Percentiles rank a stretch among this genome's conserved stretches.
phyloP scores from a whole-genome alignment of 2,329 filamentous ascomycete genomes.

The Diaporthe citrichinensis region DNA sequence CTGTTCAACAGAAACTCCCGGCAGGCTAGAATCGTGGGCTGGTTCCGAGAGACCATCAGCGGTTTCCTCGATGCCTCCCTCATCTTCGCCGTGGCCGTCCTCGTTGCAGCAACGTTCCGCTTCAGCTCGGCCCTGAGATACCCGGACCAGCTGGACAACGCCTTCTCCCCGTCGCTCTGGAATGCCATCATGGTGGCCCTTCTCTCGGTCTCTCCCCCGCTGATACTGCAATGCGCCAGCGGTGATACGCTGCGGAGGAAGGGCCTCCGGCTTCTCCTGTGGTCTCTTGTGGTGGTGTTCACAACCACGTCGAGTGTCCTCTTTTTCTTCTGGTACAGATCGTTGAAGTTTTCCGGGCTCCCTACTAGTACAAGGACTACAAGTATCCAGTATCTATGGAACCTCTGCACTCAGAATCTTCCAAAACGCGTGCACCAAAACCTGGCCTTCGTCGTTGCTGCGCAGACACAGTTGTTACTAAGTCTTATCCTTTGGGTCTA shows the following conservation, averaged over 20 bases:
- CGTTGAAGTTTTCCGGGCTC: background rate
- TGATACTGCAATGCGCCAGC: conserved; percentile 1
- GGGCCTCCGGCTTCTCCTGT: conserved; percentile 6
- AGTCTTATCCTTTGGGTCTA: background rate
- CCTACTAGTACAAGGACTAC: background rate
- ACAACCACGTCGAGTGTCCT: background rate
- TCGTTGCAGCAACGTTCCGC: conserved; percentile 1
- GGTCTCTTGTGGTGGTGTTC: background rate
- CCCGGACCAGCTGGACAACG: background rate
- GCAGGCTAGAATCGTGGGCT: background rate
- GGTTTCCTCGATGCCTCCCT: conserved; percentile 6
- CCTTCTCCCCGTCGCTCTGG: background rate
- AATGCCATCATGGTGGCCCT: conserved; percentile 11
- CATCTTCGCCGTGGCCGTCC: background rate
- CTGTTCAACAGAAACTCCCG: background rate
- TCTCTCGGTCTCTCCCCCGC: background rate
- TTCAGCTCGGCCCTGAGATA: background rate
- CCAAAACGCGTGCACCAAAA: background rate
- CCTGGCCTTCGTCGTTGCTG: background rate
- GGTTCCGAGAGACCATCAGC: conserved; percentile 11
- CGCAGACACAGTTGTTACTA: background rate
- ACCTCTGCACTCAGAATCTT: background rate
- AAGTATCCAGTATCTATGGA: background rate
- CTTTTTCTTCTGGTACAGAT: background rate
- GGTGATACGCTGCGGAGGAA: conserved; percentile 7